Base-by-base conservation (phyloP, 345 rosid species). In the Moricandia moricandioides region DNA sequence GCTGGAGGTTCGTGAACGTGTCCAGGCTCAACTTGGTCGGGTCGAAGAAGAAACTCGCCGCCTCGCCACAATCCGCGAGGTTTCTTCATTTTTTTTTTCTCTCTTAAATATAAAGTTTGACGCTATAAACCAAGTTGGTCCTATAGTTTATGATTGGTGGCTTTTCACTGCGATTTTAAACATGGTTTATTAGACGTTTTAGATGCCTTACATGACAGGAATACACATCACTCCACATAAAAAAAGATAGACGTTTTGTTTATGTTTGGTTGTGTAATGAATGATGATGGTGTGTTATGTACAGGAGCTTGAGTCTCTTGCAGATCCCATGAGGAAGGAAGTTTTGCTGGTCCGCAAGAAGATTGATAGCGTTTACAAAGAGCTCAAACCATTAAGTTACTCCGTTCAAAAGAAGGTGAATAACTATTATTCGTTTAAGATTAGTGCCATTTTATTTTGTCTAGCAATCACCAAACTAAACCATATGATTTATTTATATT, bases 321-420 rank as follows among this genome's bases (percentile, higher is more conserved):
- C 87, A 43, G 95, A 92, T 88, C 98, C 98, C 45, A 87, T 90
- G 96, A 88, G 96, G 80, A 90, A 90, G 86, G 95, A 92, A 33
- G 89, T 92, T 58, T 70, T 82, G 13, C 0, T 85, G 54, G 85
- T 92, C 7, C 80, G 96, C n/a, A 92, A 92, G 85, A 90, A 79
- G 90, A 85, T 90, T 26, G 98, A 92, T 81, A 27, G 83, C 3
- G 87, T 92, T 29, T 88, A 87, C 87, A 92, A 92, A 80, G 96
- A 90, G 67, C 83, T 92, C 79, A 92, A 85, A 74, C 96, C 97
- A 17, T 80, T 92, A 43, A 90, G 93, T 29, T 70, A 80, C 60
- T 82, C 88, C n/a, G 86, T 86, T 79, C 97, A 92, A 86, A 92
- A 92, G 84, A 92, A 88, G 96, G 96, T 89, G 52, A 45, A 77